Percentiles rank a stretch among this genome's conserved stretches.
phyloP scores from a whole-genome alignment of 306 rosid species.

The Trifolium fragiferum region DNA sequence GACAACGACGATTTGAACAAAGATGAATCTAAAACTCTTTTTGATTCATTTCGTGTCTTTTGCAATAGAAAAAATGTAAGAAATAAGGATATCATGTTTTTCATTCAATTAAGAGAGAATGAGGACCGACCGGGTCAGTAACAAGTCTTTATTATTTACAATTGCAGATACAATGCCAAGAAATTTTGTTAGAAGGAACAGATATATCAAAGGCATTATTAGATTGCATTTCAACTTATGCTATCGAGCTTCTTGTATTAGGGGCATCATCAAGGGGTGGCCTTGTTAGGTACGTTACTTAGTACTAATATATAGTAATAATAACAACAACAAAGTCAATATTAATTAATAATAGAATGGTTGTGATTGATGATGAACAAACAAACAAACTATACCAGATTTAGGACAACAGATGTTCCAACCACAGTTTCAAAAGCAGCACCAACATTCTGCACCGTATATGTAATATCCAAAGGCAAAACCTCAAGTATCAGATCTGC shows the following conservation, averaged over 20 bases:
- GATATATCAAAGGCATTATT: slow-evolving; percentile 66
- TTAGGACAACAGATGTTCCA: slow-evolving; percentile 65
- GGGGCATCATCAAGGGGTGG: slow-evolving; percentile 72
- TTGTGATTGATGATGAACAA: background rate
- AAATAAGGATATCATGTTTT: slow-evolving; percentile 7
- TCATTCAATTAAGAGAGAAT: background rate
- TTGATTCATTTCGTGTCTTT: slow-evolving; percentile 75
- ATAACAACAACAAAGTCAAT: too few relatives aligned
- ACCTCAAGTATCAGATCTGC: slow-evolving; percentile 58
- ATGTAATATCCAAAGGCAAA: slow-evolving; percentile 70
- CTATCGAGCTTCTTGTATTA: slow-evolving; percentile 71
- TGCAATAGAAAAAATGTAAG: slow-evolving; percentile 70
- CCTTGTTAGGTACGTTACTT: slow-evolving; percentile 57
- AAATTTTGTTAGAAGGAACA: slow-evolving; percentile 60
- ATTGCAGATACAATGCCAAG: slow-evolving; percentile 72
- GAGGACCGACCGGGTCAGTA: too few relatives aligned
- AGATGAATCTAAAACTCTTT: slow-evolving; percentile 64
- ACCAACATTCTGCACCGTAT: slow-evolving; percentile 73
- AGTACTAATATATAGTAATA: background rate
- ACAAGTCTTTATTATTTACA: background rate
- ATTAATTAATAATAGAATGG: background rate
- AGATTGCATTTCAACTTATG: slow-evolving; percentile 45
- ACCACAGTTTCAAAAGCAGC: slow-evolving; percentile 63
- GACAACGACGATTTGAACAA: slow-evolving; percentile 33
- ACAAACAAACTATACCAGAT: slow-evolving; percentile 52